A percentile compares a stretch with the other conserved stretches of the same genome.
Evolutionary conservation across 1,284 basidiomycete genomes (phyloP).

Genomic region (Leccinum griseonigrum): DNA sequence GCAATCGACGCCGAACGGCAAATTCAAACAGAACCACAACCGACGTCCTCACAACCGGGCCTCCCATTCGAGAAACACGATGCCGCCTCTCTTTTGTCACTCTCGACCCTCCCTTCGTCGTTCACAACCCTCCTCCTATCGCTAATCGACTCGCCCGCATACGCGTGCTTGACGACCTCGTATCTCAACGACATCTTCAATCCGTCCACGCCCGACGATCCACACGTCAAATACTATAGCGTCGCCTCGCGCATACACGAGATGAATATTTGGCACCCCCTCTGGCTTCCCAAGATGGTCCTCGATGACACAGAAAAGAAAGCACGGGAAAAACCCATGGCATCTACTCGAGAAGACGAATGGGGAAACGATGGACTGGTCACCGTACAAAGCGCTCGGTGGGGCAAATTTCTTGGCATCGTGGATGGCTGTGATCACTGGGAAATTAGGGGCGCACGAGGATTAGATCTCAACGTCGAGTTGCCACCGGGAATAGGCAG

Average conservation of each 20-base stretch:
- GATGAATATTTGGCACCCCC: constrained; percentile 87
- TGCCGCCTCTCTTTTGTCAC: constrained; percentile 36
- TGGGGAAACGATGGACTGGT: constrained; percentile 98
- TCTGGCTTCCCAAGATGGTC: constrained; percentile 96
- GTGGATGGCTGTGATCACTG: constrained; percentile 95
- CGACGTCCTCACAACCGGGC: constrained; percentile 16
- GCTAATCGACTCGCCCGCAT: constrained; percentile 94
- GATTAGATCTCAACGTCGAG: constrained; percentile 64
- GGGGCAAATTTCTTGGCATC: constrained; percentile 92
- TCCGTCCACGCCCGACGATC: constrained; percentile 83
- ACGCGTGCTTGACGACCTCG: constrained; percentile 88
- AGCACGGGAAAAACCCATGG: constrained; percentile 40
- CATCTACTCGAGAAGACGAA: constrained; percentile 50
- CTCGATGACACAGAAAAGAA: constrained; percentile 77
- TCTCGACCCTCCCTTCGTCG: constrained; percentile 69
- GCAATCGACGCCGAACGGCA: constrained; percentile 6
- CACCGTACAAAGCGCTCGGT: constrained; percentile 83
- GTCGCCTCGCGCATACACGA: constrained; percentile 77
- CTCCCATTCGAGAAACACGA: constrained; percentile 30
- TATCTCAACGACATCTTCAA: constrained; percentile 91
- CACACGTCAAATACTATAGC: constrained; percentile 87
- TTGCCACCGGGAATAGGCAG: constrained; percentile 43
- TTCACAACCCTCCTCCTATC: constrained; percentile 90
- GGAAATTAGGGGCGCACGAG: constrained; percentile 86
- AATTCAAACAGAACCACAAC: constrained; percentile 14